Conservation (phyloP, 1,139 yeast genomes). For the Debaryomycetaceae sp. region DNA sequence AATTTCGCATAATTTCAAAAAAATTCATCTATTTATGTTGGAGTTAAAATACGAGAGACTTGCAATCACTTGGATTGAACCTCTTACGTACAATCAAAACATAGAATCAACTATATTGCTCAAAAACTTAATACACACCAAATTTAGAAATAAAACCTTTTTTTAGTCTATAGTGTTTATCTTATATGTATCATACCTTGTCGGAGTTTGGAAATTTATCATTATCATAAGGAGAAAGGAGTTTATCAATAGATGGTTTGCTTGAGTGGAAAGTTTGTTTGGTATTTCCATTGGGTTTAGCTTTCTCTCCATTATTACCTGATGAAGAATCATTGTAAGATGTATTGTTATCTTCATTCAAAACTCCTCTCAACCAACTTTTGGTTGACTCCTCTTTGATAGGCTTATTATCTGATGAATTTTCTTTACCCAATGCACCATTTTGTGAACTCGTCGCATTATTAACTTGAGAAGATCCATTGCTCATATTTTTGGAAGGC, state of each 20-base stretch:
- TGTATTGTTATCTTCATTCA: slow-evolving; percentile 8
- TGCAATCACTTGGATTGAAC: too few relatives aligned
- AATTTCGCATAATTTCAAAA: too few relatives aligned
- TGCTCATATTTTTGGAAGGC: neutral
- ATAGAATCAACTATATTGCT: too few relatives aligned
- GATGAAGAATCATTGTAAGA: neutral
- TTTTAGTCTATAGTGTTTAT: neutral
- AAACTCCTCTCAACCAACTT: slow-evolving; percentile 15
- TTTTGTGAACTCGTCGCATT: neutral
- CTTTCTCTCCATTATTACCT: neutral
- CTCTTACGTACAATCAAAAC: too few relatives aligned
- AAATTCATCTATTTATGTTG: too few relatives aligned
- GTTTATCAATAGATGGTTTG: slow-evolving; percentile 36
- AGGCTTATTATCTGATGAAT: neutral
- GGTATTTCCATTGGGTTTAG: neutral
- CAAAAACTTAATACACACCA: too few relatives aligned
- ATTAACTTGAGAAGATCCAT: neutral
- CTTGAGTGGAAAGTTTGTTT: slow-evolving; percentile 13
- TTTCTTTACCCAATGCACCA: neutral
- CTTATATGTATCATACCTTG: neutral
- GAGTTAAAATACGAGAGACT: too few relatives aligned
- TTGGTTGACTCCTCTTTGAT: slow-evolving; percentile 8
- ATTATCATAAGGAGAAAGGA: slow-evolving; percentile 28
- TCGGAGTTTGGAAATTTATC: slow-evolving; percentile 15
- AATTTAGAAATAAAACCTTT: too few relatives aligned